Evolutionary conservation across 2,329 filamentous ascomycete genomes (phyloP), one percentile per base, ranked within the genome.

Genomic region (Chaetomium sp.): DNA sequence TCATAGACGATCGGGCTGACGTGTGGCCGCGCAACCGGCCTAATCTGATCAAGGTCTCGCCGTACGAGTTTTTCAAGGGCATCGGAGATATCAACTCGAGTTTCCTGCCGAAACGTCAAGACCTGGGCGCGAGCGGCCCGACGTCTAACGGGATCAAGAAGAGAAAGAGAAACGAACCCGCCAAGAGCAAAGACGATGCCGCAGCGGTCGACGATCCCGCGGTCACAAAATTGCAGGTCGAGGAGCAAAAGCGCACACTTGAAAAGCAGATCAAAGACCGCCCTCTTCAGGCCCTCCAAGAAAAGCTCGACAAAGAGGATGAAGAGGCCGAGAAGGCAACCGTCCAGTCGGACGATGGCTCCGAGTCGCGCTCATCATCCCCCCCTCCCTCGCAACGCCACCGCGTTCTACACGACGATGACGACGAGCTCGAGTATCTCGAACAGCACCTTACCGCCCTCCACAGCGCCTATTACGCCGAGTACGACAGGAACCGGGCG

Each of bases 41-140:
- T 5, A 97, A 99, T 73, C 84, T 99, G 42, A 92, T 99, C 79
- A 97, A 96, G 75, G 95, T 99, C 38, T 88, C 89, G 1, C 92
- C 94, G 0, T 99, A 97, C 76, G 94, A 98, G 76, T 99, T 99
- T 78, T 99, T 98, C 79, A 92, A 96, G 64, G 95, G 95, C 19
- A 97, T 97, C 68, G 95, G 95, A 67, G 95, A 99, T 77, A 99
- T 99, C 81, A 99, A 99, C 80, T 96, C 94, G 13, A 97, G 92
- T 74, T 99, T 98, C 74, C 78, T 99, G 60, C 95, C 95, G 0
- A 96, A 96, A 76, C 87, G 84, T 65, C 78, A 85, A 70, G 82
- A 88, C 72, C 76, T 85, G 29, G 67, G 84, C 7, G 76, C 79
- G 0, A 62, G 71, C 5, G 57, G 69, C 7, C 68, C 72, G 0